A percentile compares a stretch with the other conserved stretches of the same genome.
Evolutionary conservation across 768 basidiomycete species (phyloP).

Genomic region (Termitomyces sp.): DNA sequence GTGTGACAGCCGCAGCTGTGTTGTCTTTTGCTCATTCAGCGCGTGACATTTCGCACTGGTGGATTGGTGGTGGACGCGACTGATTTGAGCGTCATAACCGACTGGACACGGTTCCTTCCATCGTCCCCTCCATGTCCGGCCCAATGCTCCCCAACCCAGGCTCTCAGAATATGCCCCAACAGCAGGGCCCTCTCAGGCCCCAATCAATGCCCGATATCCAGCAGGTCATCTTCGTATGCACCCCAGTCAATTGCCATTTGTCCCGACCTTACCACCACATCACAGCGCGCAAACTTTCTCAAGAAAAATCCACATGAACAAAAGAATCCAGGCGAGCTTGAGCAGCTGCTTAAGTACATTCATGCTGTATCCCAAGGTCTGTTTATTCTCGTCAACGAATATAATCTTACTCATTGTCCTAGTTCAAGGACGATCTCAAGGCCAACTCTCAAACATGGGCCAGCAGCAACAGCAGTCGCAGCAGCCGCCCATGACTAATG

Average conservation of each 20-base stretch:
- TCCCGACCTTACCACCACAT: conserved; percentile 7
- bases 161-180: conserved; percentile 26
- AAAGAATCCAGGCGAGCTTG: conserved; percentile 40
- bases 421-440: conserved; percentile 18
- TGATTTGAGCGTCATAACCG: conserved; percentile 15
- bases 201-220: conserved; percentile 32
- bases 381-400: conserved; percentile 12
- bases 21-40: conserved; percentile 26
- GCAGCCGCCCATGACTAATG: conserved; percentile 37
- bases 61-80: conserved; percentile 18
- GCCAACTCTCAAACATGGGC: conserved; percentile 25
- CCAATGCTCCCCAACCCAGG: conserved; percentile 35
- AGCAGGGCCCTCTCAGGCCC: conserved; percentile 16
- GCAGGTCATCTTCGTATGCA: conserved; percentile 37
- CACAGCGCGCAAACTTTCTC: conserved; percentile 42
- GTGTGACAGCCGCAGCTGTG: conserved; percentile 17
- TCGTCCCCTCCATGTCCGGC: conserved; percentile 26
- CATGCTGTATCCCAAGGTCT: conserved; percentile 36
- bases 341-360: conserved; percentile 41
- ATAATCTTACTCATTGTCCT: background rate
- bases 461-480: conserved; percentile 24
- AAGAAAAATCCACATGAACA: conserved; percentile 46
- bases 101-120: conserved; percentile 7
- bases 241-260: conserved; percentile 4
- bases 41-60: conserved; percentile 22